Evolutionary conservation across 306 rosid species (phyloP).

Genomic region (Benincasa hispida): DNA sequence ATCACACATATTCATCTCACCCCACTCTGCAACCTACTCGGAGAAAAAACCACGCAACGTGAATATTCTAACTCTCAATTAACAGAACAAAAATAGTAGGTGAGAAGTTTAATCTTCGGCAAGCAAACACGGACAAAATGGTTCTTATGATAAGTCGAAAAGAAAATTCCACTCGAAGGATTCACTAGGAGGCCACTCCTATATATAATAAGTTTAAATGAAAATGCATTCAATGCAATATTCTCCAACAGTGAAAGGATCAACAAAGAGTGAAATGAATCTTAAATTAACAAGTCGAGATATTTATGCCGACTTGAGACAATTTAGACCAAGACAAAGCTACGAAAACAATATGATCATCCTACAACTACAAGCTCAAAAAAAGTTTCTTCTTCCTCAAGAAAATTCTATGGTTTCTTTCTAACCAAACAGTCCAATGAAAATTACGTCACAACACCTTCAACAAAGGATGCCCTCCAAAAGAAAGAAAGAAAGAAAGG

Average conservation of each 20-base stretch:
- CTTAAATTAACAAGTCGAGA: neutral
- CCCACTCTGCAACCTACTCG: slow-evolving; percentile 86
- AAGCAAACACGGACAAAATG: neutral
- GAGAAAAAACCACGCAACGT: neutral
- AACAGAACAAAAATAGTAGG: neutral
- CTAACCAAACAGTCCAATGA: neutral
- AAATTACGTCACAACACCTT: neutral
- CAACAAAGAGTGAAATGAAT: neutral
- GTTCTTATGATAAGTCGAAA: neutral
- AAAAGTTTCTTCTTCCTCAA: neutral
- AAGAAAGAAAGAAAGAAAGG: neutral
- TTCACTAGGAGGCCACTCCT: neutral
- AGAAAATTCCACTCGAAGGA: neutral
- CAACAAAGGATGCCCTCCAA: neutral
- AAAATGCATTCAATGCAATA: neutral
- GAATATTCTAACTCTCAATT: neutral
- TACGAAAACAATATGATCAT: neutral
- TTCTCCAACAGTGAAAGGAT: neutral
- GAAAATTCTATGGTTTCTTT: neutral
- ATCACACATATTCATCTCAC: slow-evolving; percentile 94
- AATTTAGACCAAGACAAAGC: neutral
- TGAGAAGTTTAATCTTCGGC: neutral
- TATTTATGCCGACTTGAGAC: neutral
- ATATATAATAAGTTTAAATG: neutral
- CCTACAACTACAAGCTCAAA: neutral